phyloP scores from a whole-genome alignment of 306 rosid genomes.

The Glycyrrhiza uralensis region DNA sequence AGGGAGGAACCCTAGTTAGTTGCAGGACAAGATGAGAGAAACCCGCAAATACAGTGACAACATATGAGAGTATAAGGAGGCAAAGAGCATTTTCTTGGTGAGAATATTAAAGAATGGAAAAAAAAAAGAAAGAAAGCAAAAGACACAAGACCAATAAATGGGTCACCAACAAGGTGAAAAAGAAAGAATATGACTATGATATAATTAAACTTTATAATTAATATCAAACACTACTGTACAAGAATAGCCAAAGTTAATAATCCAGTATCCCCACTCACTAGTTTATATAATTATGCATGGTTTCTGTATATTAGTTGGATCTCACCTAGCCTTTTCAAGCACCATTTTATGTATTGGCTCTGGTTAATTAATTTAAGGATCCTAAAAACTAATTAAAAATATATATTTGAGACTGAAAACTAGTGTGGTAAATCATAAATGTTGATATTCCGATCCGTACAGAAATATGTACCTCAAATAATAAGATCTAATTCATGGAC shows the following conservation, averaged over 20 bases:
- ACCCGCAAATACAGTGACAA: conserved; percentile 47
- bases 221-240: conserved; percentile 24
- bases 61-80: conserved; percentile 45
- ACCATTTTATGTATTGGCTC: too few species aligned
- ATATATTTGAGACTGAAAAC: too few species aligned
- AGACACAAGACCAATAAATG: conserved; percentile 27
- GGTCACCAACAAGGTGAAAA: conserved; percentile 31
- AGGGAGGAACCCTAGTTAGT: conserved; percentile 56
- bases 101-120: conserved; percentile 22
- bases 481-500: too few species aligned
- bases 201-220: conserved; percentile 37
- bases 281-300: neutral
- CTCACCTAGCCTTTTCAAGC: too few species aligned
- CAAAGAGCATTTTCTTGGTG: conserved; percentile 63
- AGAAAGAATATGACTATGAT: conserved; percentile 40
- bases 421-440: too few species aligned
- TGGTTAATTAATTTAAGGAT: too few species aligned
- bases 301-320: too few species aligned
- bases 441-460: too few species aligned
- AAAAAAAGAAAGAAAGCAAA: conserved; percentile 34
- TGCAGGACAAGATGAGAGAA: conserved; percentile 41
- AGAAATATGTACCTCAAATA: too few species aligned
- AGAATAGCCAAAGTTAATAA: neutral
- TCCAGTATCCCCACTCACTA: neutral
- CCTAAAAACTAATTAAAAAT: too few species aligned